Evolutionary conservation across 2,329 filamentous ascomycete genomes (phyloP).

Genomic region (Fonsecaea pedrosoi): DNA sequence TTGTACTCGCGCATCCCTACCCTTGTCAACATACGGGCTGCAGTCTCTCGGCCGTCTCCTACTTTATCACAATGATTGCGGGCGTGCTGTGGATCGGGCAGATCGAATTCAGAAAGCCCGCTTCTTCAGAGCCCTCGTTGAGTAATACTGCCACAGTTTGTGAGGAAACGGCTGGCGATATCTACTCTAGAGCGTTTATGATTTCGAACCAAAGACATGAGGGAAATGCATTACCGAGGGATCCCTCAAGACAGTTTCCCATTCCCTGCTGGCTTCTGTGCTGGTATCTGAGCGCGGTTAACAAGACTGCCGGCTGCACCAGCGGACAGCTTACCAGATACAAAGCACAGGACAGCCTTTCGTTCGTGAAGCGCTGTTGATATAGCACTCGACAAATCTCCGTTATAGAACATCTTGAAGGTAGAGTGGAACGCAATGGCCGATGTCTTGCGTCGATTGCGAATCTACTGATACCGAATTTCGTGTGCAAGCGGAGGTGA

Average conservation of each 20-base stretch:
- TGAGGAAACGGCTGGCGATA: constrained; percentile 52
- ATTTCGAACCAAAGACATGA: neutral
- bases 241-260: constrained; percentile 62
- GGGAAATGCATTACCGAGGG: constrained; percentile 56
- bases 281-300: constrained; percentile 64
- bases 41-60: constrained; percentile 41
- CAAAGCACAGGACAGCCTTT: constrained; percentile 84
- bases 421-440: neutral
- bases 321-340: constrained; percentile 65
- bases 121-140: constrained; percentile 76
- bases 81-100: constrained; percentile 82
- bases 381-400: constrained; percentile 81
- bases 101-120: constrained; percentile 79
- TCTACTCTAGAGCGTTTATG: constrained; percentile 20
- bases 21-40: constrained; percentile 16
- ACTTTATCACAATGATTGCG: constrained; percentile 79
- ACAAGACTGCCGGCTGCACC: neutral
- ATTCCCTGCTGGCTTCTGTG: constrained; percentile 69
- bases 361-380: constrained; percentile 73
- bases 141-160: constrained; percentile 75
- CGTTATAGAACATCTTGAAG: constrained; percentile 77
- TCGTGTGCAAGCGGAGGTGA: neutral
- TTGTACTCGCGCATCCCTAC: constrained; percentile 74
- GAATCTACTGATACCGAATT: neutral
- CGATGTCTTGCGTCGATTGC: neutral